Percentiles rank a stretch among this genome's conserved stretches.
Conservation (phyloP, 2,329 filamentous ascomycete species). For the Teratosphaeria nubilosa region DNA sequence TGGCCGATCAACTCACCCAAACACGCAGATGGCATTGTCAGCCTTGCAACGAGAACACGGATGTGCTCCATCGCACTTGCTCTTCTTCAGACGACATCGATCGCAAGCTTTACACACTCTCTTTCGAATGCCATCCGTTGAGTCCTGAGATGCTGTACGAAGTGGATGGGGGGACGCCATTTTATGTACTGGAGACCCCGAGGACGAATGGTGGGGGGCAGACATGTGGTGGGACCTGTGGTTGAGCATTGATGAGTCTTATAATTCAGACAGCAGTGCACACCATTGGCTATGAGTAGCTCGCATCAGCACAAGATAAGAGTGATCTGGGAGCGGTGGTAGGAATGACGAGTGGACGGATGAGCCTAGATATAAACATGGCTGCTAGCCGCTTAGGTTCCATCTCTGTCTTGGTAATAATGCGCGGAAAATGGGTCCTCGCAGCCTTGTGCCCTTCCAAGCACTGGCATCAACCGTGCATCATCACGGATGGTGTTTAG, state of each 20-base stretch:
- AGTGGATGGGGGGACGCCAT: conserved; percentile 1
- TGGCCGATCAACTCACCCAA: conserved; percentile 31
- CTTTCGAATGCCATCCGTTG: conserved; percentile 36
- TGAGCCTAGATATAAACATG: not conserved
- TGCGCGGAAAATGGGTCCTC: not conserved
- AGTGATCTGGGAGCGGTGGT: not conserved
- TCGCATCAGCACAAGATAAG: not conserved
- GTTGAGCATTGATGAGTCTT: not conserved
- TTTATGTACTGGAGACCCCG: conserved; percentile 4
- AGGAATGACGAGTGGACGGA: not conserved
- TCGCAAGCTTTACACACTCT: conserved; percentile 59
- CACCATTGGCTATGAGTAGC: not conserved
- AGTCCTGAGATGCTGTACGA: conserved; percentile 8
- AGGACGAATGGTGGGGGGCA: not conserved
- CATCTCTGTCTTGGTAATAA: not conserved
- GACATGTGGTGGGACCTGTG: not conserved
- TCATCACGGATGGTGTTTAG: not conserved
- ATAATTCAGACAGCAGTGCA: not conserved
- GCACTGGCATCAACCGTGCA: not conserved
- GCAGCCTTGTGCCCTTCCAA: not conserved
- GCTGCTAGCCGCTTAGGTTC: not conserved
- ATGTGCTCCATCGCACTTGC: conserved; percentile 55
- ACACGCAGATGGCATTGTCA: conserved; percentile 56
- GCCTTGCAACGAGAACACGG: conserved; percentile 53
- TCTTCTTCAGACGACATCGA: conserved; percentile 56